These are phyloP conservation scores for Termitomyces sp. DNA, from an alignment of 768 basidiomycete genomes.

Conservation along the genomic window DNA sequence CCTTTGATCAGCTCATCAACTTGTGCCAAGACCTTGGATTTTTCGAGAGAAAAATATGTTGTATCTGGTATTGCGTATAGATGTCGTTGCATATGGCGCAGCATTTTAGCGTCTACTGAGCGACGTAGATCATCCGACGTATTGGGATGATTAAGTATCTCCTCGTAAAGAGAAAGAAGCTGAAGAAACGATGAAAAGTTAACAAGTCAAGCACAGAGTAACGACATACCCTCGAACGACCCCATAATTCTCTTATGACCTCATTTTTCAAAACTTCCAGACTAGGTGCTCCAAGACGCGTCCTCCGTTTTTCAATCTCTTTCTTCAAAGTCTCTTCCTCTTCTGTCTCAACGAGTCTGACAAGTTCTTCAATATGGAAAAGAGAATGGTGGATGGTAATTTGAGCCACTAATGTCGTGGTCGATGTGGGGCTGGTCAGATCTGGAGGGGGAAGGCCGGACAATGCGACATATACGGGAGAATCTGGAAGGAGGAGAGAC, in stretches of 20 bases:
- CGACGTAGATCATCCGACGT: slow-evolving; percentile 80
- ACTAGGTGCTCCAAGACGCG: slow-evolving; percentile 62
- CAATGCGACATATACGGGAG: slow-evolving; percentile 56
- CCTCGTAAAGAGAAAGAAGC: slow-evolving; percentile 70
- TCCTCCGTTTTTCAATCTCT: slow-evolving; percentile 76
- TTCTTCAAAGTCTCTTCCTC: slow-evolving; percentile 53
- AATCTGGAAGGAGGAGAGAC: slow-evolving; percentile 68
- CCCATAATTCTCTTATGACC: slow-evolving; percentile 61
- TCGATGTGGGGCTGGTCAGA: slow-evolving; percentile 63
- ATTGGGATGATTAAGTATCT: slow-evolving; percentile 75
- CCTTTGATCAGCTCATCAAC: slow-evolving; percentile 72
- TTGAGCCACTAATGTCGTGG: slow-evolving; percentile 54
- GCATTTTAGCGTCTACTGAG: slow-evolving; percentile 66
- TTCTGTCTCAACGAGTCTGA: slow-evolving; percentile 53
- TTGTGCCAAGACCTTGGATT: slow-evolving; percentile 47
- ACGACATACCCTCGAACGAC: slow-evolving; percentile 49
- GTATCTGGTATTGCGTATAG: slow-evolving; percentile 53
- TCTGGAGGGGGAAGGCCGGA: slow-evolving; percentile 69
- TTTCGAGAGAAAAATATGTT: slow-evolving; percentile 27
- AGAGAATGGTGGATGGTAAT: slow-evolving; percentile 64
- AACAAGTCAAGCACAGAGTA: background rate
- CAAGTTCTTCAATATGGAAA: slow-evolving; percentile 66
- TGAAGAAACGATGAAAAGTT: slow-evolving; percentile 21
- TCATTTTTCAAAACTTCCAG: slow-evolving; percentile 55
- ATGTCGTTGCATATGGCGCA: slow-evolving; percentile 56